phyloP scores from a whole-genome alignment of 306 rosid species.

The Crotalaria pallida region DNA sequence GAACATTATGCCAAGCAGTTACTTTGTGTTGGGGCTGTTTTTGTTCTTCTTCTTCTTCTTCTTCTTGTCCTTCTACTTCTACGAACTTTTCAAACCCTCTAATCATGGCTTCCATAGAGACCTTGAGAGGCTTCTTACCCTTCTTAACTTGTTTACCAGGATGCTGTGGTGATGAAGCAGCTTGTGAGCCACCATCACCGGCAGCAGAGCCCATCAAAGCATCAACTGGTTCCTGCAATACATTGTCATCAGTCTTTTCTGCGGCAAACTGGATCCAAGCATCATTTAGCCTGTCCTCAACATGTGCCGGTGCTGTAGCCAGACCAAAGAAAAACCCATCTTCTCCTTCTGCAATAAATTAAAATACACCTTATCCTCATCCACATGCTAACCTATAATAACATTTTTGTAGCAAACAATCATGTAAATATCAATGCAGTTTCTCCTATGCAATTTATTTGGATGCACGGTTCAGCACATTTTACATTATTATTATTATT shows the following conservation, averaged over 20 bases:
- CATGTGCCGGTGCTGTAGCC: constrained; percentile 97
- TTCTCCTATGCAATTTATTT: too few relatives aligned
- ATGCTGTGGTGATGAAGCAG: constrained; percentile 12
- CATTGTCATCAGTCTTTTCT: constrained; percentile 31
- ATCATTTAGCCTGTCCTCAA: constrained; percentile 82
- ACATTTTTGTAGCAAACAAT: background rate
- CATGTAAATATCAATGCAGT: background rate
- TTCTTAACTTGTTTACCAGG: constrained; percentile 17
- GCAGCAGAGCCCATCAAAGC: constrained; percentile 65
- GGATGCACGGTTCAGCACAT: too few relatives aligned
- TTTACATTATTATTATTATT: too few relatives aligned
- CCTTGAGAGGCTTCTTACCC: constrained; percentile 60
- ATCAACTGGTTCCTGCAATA: constrained; percentile 39
- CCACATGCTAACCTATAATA: background rate
- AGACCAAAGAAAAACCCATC: constrained; percentile 79
- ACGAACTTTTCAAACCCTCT: constrained; percentile 65
- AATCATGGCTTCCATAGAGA: constrained; percentile 90
- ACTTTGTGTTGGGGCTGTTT: constrained; percentile 57
- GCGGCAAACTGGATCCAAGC: constrained; percentile 95
- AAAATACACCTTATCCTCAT: background rate
- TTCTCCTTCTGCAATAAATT: constrained; percentile 43
- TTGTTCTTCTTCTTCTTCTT: constrained; percentile 36
- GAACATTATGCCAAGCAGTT: constrained; percentile 96
- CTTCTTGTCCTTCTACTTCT: constrained; percentile 45
- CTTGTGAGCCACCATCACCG: constrained; percentile 76